Evolutionary conservation across 2,329 filamentous ascomycete species (phyloP), one percentile per base, ranked within the genome.

Genomic region (Ambrosiella cleistominuta): DNA sequence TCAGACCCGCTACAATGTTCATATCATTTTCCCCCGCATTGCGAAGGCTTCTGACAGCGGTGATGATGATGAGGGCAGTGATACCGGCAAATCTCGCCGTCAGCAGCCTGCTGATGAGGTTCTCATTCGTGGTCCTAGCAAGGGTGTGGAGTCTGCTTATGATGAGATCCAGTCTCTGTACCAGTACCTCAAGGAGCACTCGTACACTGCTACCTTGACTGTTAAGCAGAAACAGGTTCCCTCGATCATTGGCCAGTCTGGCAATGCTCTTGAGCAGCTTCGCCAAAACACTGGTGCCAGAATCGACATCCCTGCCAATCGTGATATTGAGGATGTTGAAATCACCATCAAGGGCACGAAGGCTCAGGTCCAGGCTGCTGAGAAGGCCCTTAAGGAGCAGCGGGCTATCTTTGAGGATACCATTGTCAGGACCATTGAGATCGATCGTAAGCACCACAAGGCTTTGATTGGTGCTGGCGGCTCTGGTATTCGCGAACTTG

Each of bases 371-470:
- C 83, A 89, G 54, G 86, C 90, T 64, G 91, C 93, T 3, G 93
- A 93, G 79, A 93, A 93, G 73, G 73, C 93, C 54, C 77, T 98
- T 27, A 82, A 91, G 69, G 86, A 93, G 71, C 89, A 90, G 72
- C 85, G 86, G 57, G 84, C 83, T 61, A 77, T 89, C 17, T 96
- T 96, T 64, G 89, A 97, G 65, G 83, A 93, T 63, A 95, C 88
- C n/a, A 77, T 96, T 55, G 81, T 83, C 13, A 83, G 85, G 72
- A 88, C 82, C 11, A 75, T 98, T 54, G 86, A 94, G 39, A 82
- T 98, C n/a, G 90, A 97, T 64, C 87, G 88, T 74, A 95, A 94
- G 74, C 82, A 93, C 70, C 93, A 98, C 73, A 83, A 85, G 71
- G 80, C 84, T 57, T 76, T 98, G 63, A 98, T 98, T 70, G 93